Conservation (phyloP, 805 yeast species). For the Monosporozyma aquatica region DNA sequence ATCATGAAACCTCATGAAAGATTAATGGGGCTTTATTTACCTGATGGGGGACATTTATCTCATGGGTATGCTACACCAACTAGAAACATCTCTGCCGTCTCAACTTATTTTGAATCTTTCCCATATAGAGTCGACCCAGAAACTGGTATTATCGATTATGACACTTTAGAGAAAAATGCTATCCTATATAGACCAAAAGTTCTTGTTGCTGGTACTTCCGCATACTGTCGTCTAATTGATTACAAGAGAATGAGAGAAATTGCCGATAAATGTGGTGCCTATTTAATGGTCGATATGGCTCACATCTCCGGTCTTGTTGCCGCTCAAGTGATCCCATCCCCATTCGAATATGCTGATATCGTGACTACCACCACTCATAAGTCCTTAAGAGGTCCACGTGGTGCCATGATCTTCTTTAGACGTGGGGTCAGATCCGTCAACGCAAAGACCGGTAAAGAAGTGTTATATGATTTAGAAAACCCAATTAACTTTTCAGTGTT, state of each 20-base stretch:
- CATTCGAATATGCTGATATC: conserved; percentile 93
- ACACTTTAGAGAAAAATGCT: conserved; percentile 86
- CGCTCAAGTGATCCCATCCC: conserved; percentile 92
- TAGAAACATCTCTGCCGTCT: conserved; percentile 88
- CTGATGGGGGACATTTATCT: conserved; percentile 97
- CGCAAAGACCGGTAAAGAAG: conserved; percentile 86
- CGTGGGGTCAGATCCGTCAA: conserved; percentile 83
- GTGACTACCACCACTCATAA: conserved; percentile 99
- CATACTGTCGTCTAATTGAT: conserved; percentile 93
- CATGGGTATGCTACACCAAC: conserved; percentile 96
- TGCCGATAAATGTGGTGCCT: conserved; percentile 96
- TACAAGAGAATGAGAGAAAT: conserved; percentile 93
- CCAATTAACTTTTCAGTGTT: conserved; percentile 96
- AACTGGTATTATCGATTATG: conserved; percentile 95
- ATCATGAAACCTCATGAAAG: conserved; percentile 92
- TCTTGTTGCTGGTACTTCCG: conserved; percentile 96
- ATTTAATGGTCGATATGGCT: conserved; percentile 95
- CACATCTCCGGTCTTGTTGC: conserved; percentile 94
- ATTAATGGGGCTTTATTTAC: conserved; percentile 94
- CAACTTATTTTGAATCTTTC: conserved; percentile 96
- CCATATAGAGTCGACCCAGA: conserved; percentile 89
- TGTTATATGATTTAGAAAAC: conserved; percentile 82
- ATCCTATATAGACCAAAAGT: conserved; percentile 90
- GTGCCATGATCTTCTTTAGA: conserved; percentile 99
- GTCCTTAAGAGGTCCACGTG: conserved; percentile 98